Evolutionary conservation across 1,284 basidiomycete genomes (phyloP), one percentile per base, ranked within the genome.

Genomic region (Peniophora sp.): DNA sequence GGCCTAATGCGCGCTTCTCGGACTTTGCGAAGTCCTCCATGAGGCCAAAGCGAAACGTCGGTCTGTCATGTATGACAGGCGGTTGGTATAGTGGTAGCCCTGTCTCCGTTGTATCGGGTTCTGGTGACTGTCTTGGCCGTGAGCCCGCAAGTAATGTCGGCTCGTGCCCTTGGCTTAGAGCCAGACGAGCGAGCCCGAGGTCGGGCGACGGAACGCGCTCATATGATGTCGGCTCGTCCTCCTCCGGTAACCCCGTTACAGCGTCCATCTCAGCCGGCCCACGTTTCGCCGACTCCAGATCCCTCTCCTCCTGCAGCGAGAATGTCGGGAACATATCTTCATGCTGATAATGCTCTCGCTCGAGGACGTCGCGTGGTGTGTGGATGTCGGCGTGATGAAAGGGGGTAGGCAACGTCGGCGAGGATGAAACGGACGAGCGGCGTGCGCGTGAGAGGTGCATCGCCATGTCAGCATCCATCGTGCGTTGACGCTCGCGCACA

Each of bases 381-480:
- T 41, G 37, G n/a, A n/a, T 3, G 27, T 11, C 36, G 18, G n/a
- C 24, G 36, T 37, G 49, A 49, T 49, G 52, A 24, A 50, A 56
- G 18, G 54, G 57, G 23, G 51, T 51, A 5, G 24, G 67, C 52
- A n/a, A 61, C 45, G 58, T 51, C 15, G 65, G 64, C 5, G 66
- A 64, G 23, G 56, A 52, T 15, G 70, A 66, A n/a, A 81, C 60
- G 2, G 85, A 86, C 49, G 81, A 81, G 55, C 84, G 75, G 23
- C 88, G 76, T 0, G 86, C 87, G 34, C 81, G 74, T 24, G 86
- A 88, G 44, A 92, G 78, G 50, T 91, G 87, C 62, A 88, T 77
- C 45, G 89, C 88, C 78, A 90, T 88, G 60, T 91, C 88, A 0
- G 83, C 88, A 57, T 91, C 88, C 80, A 92, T 85, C 1, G 85